A percentile compares a stretch with the other conserved stretches of the same genome.
These are phyloP conservation scores for Posidonia australis DNA, from an alignment of 106 monocot genomes.

Conservation along the genomic window DNA sequence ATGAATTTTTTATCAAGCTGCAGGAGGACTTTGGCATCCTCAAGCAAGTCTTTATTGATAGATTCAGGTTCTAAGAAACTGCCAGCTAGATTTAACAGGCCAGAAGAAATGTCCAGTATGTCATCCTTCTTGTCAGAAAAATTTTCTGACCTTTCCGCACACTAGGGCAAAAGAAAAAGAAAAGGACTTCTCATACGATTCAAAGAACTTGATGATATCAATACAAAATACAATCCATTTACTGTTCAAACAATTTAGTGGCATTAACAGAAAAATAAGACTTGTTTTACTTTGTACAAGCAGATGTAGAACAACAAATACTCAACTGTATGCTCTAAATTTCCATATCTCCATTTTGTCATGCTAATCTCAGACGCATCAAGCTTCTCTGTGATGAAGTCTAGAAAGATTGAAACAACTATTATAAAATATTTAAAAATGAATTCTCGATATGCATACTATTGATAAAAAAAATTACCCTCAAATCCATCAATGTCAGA, in stretches of 20 bases:
- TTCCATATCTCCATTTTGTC: conserved; percentile 52
- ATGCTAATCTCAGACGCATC: background rate
- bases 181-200: background rate
- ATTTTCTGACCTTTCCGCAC: conserved; percentile 17
- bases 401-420: background rate
- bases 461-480: background rate
- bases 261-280: background rate
- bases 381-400: background rate
- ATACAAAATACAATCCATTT: background rate
- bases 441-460: background rate
- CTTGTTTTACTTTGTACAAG: background rate
- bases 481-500: background rate
- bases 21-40: conserved; percentile 65
- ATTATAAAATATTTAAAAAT: background rate
- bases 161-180: conserved; percentile 18
- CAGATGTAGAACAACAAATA: background rate
- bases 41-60: conserved; percentile 46
- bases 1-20: conserved; percentile 94
- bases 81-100: conserved; percentile 64
- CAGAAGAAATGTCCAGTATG: conserved; percentile 77
- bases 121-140: conserved; percentile 20
- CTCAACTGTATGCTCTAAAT: conserved; percentile 33
- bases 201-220: background rate
- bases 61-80: conserved; percentile 60
- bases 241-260: too few species aligned